A percentile compares a stretch with the other conserved stretches of the same genome.
Conservation (phyloP, 768 basidiomycete genomes). For the Lepiota subincarnata region DNA sequence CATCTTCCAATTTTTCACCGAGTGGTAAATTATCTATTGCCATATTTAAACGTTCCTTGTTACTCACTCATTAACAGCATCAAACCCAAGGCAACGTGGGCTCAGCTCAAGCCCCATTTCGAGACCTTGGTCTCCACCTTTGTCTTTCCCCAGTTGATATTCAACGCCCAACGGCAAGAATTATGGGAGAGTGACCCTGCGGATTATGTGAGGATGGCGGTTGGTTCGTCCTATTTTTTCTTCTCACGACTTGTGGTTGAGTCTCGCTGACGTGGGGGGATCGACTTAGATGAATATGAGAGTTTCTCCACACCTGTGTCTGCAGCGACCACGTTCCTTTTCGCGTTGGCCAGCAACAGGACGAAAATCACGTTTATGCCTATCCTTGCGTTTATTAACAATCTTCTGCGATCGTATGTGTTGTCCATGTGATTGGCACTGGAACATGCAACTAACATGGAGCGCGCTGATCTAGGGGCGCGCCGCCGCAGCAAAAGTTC, state of each 20-base stretch:
- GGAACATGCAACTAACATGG: background rate
- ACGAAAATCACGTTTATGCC: constrained; percentile 81
- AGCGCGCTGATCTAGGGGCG: constrained; percentile 23
- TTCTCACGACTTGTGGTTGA: background rate
- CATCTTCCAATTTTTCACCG: constrained; percentile 81
- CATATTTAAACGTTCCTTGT: background rate
- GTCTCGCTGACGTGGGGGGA: background rate
- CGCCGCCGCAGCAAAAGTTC: constrained; percentile 64
- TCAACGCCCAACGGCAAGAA: constrained; percentile 61
- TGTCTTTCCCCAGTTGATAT: constrained; percentile 83
- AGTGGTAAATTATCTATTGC: constrained; percentile 55
- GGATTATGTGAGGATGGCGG: constrained; percentile 72
- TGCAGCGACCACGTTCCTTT: constrained; percentile 76
- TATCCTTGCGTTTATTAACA: constrained; percentile 74
- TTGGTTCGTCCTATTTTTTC: constrained; percentile 44
- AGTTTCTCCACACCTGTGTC: constrained; percentile 72
- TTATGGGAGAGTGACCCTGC: constrained; percentile 81
- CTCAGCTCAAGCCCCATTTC: constrained; percentile 80
- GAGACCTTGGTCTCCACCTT: constrained; percentile 74
- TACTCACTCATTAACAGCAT: constrained; percentile 43
- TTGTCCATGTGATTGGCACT: background rate
- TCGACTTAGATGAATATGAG: constrained; percentile 69
- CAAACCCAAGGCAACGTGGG: constrained; percentile 92
- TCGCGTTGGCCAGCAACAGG: constrained; percentile 72
- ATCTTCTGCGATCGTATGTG: constrained; percentile 62